These are phyloP conservation scores for Phylloporus sp. DNA, from an alignment of 768 basidiomycete species.

Conservation along the genomic window DNA sequence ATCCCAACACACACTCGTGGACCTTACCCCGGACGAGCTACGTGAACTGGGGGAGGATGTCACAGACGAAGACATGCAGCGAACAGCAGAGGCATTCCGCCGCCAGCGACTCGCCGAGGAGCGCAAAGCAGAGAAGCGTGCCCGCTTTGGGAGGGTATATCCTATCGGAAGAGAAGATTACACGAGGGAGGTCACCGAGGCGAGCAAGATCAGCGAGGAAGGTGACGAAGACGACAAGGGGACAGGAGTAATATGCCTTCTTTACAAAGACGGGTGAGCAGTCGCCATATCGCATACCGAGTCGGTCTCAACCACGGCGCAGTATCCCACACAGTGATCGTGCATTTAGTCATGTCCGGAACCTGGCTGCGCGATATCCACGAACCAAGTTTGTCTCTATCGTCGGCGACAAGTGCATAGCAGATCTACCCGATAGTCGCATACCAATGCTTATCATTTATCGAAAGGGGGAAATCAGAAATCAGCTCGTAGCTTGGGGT, in stretches of 20 bases:
- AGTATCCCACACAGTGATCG: conserved; percentile 82
- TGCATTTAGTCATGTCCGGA: conserved; percentile 60
- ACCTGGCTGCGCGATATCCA: conserved; percentile 77
- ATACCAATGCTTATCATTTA: conserved; percentile 92
- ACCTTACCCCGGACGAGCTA: conserved; percentile 59
- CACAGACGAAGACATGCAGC: conserved; percentile 69
- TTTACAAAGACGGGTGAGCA: conserved; percentile 92
- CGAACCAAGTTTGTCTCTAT: conserved; percentile 96
- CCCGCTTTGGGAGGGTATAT: conserved; percentile 78
- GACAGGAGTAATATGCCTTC: conserved; percentile 88
- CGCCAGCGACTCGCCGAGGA: conserved; percentile 63
- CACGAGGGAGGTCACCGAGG: conserved; percentile 91
- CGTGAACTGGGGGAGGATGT: conserved; percentile 68
- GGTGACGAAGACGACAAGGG: conserved; percentile 66
- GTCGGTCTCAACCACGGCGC: conserved; percentile 1
- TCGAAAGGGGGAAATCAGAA: conserved; percentile 83
- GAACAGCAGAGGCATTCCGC: conserved; percentile 62
- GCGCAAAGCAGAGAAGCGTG: conserved; percentile 48
- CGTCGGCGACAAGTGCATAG: conserved; percentile 90
- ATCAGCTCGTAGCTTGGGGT: conserved; percentile 83
- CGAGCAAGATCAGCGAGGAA: conserved; percentile 65
- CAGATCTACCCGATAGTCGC: conserved; percentile 88
- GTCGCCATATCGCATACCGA: background rate
- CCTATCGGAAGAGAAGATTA: conserved; percentile 93
- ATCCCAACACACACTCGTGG: conserved; percentile 60